Conservation (phyloP, 2,329 filamentous ascomycete genomes). For the Talaromyces pinophilus region DNA sequence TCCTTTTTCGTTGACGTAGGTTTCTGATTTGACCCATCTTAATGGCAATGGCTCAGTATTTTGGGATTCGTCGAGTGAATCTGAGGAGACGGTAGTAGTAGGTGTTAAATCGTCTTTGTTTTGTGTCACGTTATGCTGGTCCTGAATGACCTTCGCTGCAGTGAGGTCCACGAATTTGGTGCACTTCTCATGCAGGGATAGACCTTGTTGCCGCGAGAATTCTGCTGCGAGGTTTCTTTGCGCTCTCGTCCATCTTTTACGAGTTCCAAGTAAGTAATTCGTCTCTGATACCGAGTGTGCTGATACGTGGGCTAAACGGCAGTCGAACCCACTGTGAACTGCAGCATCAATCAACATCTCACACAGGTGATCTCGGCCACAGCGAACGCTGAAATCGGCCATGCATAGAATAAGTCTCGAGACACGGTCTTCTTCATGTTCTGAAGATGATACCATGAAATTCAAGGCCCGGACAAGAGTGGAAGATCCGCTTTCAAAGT, state of each 20-base stretch:
- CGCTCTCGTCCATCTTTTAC: conserved; percentile 34
- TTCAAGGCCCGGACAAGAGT: conserved; percentile 38
- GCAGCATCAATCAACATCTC: conserved; percentile 39
- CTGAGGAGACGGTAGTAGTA: background rate
- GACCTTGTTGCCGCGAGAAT: conserved; percentile 24
- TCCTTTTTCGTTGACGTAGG: background rate
- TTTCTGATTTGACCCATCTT: conserved; percentile 5
- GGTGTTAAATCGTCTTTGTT: background rate
- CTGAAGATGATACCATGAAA: conserved; percentile 40
- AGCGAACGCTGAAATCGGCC: conserved; percentile 43
- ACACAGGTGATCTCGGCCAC: conserved; percentile 34
- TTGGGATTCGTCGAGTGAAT: background rate
- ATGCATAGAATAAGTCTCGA: conserved; percentile 42
- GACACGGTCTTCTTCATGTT: conserved; percentile 30
- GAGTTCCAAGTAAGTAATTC: conserved; percentile 8
- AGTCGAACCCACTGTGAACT: conserved; percentile 39
- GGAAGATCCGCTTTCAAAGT: conserved; percentile 41
- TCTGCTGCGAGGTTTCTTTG: conserved; percentile 17
- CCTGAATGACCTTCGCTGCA: conserved; percentile 31
- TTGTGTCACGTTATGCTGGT: conserved; percentile 17
- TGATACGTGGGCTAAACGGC: conserved; percentile 27
- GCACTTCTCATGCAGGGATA: conserved; percentile 35
- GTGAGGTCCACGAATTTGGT: conserved; percentile 36
- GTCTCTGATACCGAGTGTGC: background rate
- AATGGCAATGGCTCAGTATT: background rate